phyloP scores from a whole-genome alignment of 768 basidiomycete species.

The Aureoboletus auriporus region DNA sequence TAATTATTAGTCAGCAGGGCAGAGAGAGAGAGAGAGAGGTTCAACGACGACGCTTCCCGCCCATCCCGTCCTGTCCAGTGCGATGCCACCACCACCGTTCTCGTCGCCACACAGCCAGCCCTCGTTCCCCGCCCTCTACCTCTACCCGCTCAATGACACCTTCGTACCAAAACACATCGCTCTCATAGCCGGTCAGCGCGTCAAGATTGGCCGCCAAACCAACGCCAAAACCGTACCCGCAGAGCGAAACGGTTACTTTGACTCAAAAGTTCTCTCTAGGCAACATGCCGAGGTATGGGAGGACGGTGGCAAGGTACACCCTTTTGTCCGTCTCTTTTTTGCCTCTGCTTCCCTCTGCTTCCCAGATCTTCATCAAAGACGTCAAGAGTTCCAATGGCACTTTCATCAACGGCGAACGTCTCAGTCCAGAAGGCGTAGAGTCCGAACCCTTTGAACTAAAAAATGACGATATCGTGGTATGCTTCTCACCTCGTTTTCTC shows the following conservation, averaged over 20 bases:
- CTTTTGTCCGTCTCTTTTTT: conserved; percentile 2
- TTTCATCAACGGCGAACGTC: conserved; percentile 93
- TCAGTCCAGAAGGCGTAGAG: conserved; percentile 85
- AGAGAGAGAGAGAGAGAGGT: conserved; percentile 10
- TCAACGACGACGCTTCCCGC: conserved; percentile 12
- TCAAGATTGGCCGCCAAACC: conserved; percentile 94
- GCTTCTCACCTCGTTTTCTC: conserved; percentile 28
- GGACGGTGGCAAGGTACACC: conserved; percentile 74
- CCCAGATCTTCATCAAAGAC: conserved; percentile 94
- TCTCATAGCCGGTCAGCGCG: conserved; percentile 59
- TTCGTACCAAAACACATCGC: conserved; percentile 93
- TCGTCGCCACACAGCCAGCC: conserved; percentile 26
- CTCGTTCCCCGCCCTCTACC: conserved; percentile 47
- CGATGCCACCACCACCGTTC: conserved; percentile 34
- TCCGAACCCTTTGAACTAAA: conserved; percentile 93
- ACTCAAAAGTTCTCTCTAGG: conserved; percentile 89
- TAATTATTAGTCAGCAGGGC: conserved; percentile 7
- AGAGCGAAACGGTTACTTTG: conserved; percentile 95
- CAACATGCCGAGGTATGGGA: conserved; percentile 99
- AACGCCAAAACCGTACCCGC: conserved; percentile 92
- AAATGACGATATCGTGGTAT: conserved; percentile 91
- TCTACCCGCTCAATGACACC: conserved; percentile 93
- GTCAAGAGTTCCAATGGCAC: conserved; percentile 98
- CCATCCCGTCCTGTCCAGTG: conserved; percentile 10
- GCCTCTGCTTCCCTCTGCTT: conserved; percentile 6